Evolutionary conservation across 257 asterid species (phyloP).

Genomic region (Avicennia marina): DNA sequence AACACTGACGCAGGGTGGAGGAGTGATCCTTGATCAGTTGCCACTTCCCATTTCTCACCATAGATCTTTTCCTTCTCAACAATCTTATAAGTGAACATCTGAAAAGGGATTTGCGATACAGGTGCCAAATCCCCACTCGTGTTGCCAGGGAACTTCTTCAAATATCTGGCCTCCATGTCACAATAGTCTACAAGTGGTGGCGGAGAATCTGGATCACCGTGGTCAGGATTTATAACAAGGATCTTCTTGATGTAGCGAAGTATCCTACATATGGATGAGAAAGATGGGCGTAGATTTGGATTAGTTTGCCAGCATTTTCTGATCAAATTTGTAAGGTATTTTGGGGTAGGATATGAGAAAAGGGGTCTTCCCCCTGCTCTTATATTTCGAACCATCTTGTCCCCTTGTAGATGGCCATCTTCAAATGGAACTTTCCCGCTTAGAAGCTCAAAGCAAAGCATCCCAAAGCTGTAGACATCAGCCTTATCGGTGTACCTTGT

Average conservation of each 20-base stretch:
- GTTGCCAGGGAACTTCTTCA: constrained; percentile 39
- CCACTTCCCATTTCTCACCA: constrained; percentile 43
- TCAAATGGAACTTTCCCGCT: constrained; percentile 78
- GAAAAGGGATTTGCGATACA: constrained; percentile 67
- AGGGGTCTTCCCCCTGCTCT: constrained; percentile 87
- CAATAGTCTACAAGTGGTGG: constrained; percentile 79
- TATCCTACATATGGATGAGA: constrained; percentile 69
- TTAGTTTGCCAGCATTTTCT: constrained; percentile 82
- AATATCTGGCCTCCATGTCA: constrained; percentile 60
- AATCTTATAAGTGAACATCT: constrained; percentile 58
- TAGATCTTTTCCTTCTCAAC: constrained; percentile 56
- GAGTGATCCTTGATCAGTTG: too few species aligned
- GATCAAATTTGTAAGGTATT: constrained; percentile 61
- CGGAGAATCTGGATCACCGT: constrained; percentile 74
- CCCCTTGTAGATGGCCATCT: constrained; percentile 77
- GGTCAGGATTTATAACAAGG: constrained; percentile 69
- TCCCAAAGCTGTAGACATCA: constrained; percentile 83
- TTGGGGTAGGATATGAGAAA: constrained; percentile 71
- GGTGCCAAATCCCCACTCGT: constrained; percentile 30
- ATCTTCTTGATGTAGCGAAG: constrained; percentile 67
- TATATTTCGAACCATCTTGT: constrained; percentile 60
- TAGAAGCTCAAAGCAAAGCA: constrained; percentile 78
- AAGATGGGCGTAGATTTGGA: constrained; percentile 58
- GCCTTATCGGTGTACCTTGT: constrained; percentile 55
- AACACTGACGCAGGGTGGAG: too few species aligned